Evolutionary conservation across 768 basidiomycete species (phyloP).

Genomic region (Leccinum truebloodii): DNA sequence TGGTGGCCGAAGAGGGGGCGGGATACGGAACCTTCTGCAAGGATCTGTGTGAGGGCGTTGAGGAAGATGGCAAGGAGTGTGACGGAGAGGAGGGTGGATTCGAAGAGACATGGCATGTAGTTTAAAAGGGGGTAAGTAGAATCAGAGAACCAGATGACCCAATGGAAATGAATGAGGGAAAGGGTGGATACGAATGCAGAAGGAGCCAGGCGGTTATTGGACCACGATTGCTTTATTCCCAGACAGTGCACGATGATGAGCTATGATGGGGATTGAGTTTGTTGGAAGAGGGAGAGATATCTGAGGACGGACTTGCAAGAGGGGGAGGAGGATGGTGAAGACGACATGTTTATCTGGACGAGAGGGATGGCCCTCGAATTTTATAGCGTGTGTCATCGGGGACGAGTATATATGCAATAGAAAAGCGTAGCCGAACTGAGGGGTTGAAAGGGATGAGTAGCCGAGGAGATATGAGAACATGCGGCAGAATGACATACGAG

Average conservation of each 20-base stretch:
- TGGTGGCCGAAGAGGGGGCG: slow-evolving; percentile 57
- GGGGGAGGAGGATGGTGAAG: slow-evolving; percentile 70
- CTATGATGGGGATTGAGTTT: slow-evolving; percentile 33
- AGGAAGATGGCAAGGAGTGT: slow-evolving; percentile 61
- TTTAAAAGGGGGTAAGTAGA: slow-evolving; percentile 68
- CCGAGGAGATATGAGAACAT: background rate
- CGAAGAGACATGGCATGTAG: slow-evolving; percentile 72
- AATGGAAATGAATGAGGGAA: slow-evolving; percentile 67
- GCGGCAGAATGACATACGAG: slow-evolving; percentile 48
- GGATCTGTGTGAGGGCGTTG: slow-evolving; percentile 64
- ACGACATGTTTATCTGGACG: slow-evolving; percentile 73
- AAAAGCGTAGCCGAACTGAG: slow-evolving; percentile 75
- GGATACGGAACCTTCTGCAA: slow-evolving; percentile 59
- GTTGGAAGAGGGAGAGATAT: background rate
- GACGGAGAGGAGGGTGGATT: slow-evolving; percentile 57
- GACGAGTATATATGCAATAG: slow-evolving; percentile 73
- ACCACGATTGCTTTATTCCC: slow-evolving; percentile 62
- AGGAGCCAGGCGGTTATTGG: slow-evolving; percentile 68
- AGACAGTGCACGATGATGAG: slow-evolving; percentile 65
- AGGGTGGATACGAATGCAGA: slow-evolving; percentile 62
- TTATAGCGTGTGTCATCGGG: slow-evolving; percentile 53
- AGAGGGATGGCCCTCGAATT: slow-evolving; percentile 47
- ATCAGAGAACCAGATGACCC: slow-evolving; percentile 50
- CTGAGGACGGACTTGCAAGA: slow-evolving; percentile 57
- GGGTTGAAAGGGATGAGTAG: background rate